Percentiles rank a stretch among this genome's conserved stretches.
These are phyloP conservation scores for Magnolia sinica DNA, from an alignment of 164 flowering plant genomes.

Conservation along the genomic window DNA sequence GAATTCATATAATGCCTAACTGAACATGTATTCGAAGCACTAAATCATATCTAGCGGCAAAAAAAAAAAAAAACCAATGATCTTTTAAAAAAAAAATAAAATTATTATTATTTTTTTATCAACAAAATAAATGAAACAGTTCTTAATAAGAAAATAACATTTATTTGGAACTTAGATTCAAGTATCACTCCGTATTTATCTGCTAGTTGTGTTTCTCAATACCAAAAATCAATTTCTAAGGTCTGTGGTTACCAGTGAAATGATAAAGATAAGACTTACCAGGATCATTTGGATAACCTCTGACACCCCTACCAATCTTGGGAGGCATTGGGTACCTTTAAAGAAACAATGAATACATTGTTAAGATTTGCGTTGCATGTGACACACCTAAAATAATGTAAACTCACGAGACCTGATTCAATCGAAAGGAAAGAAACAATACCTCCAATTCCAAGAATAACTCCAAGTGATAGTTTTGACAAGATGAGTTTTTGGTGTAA, in stretches of 20 bases:
- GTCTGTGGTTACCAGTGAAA: too few species aligned
- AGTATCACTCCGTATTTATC: too few species aligned
- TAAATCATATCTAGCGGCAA: background rate
- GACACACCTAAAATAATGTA: background rate
- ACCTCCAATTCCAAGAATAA: constrained; percentile 98
- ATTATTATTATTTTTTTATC: too few species aligned
- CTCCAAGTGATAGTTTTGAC: constrained; percentile 88
- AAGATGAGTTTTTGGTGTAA: constrained; percentile 75
- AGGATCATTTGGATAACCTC: constrained; percentile 89
- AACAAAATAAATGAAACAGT: too few species aligned
- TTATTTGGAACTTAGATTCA: too few species aligned
- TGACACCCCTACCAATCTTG: constrained; percentile 82
- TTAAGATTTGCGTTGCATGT: background rate
- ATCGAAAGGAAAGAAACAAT: background rate
- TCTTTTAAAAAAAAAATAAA: too few species aligned
- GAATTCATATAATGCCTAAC: background rate
- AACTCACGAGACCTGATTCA: background rate
- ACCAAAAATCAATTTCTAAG: too few species aligned
- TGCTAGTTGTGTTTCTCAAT: too few species aligned
- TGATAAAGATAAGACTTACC: constrained; percentile 40
- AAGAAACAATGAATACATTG: constrained; percentile 6
- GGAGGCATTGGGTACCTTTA: constrained; percentile 96
- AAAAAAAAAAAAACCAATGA: too few species aligned
- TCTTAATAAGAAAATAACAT: too few species aligned
- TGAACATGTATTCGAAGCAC: background rate